Percentiles rank a stretch among this genome's conserved stretches.
phyloP scores from a whole-genome alignment of 345 rosid genomes.

The Euclidium syriacum region DNA sequence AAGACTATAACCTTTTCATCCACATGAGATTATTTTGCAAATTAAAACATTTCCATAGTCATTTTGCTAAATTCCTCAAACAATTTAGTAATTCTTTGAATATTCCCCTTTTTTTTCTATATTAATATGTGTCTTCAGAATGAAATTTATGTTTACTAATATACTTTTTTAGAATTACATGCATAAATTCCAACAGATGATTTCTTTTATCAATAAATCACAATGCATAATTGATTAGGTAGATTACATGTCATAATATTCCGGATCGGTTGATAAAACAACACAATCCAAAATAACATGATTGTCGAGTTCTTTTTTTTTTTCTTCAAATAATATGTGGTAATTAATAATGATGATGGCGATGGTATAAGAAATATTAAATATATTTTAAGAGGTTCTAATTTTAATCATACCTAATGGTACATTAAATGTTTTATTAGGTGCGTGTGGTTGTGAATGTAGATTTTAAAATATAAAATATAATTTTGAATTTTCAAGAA shows the following conservation, averaged over 20 bases:
- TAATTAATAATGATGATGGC: neutral
- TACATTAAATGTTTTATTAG: neutral
- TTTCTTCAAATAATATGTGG: constrained; percentile 1
- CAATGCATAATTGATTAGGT: constrained; percentile 19
- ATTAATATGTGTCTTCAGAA: too few species aligned
- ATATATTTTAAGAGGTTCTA: neutral
- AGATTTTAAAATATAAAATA: neutral
- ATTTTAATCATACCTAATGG: neutral
- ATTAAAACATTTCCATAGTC: too few species aligned
- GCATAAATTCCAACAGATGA: neutral
- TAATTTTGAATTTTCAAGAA: neutral
- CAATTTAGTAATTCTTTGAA: too few species aligned
- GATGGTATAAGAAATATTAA: neutral
- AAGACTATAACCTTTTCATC: too few species aligned
- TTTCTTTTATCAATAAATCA: neutral
- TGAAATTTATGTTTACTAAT: too few species aligned
- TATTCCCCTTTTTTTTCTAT: too few species aligned
- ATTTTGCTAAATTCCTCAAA: too few species aligned
- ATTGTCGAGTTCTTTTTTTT: constrained; percentile 3
- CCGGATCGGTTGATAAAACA: constrained; percentile 29
- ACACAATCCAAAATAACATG: constrained; percentile 21
- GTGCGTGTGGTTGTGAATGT: neutral
- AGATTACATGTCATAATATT: constrained; percentile 23
- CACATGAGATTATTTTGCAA: too few species aligned
- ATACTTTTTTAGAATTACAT: neutral